Evolutionary conservation across 805 yeast species (phyloP), one percentile per base, ranked within the genome.

Genomic region (Candida awuae): DNA sequence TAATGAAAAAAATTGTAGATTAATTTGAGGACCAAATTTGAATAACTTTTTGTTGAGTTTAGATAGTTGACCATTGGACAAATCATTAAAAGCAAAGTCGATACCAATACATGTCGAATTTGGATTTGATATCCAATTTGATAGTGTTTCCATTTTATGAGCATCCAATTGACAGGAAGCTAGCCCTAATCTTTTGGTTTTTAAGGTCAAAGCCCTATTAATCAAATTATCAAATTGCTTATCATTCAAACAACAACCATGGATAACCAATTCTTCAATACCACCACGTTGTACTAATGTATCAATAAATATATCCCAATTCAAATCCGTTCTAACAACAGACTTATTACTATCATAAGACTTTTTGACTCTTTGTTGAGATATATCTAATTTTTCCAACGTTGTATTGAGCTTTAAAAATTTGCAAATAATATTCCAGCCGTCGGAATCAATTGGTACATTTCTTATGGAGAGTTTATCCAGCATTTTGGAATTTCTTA

Each of bases 401-500:
- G 67, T 59, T 30, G 50, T 56, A 47, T 71, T 72, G 4, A 55
- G 46, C 1, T 68, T 56, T 19, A 74, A 44, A 42, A 74, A 71
- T 49, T 69, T 68, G 47, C 79, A 74, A 18, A 74, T 53, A 44
- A 58, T 62, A 21, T 52, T 52, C 80, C 80, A 74, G 0, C 79
- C 80, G 12, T 50, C 50, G 13, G 55, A 58, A 50, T 73, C 77
- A 23, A 74, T 70, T 7, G 78, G 71, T 10, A 73, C 78, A 47
- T 74, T 74, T 46, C 80, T 57, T 21, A 74, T 57, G 1, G 78
- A 72, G 10, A 74, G 53, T 48, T 74, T 74, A 39, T 74, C 79
- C 40, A 74, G 52, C 7, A 61, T 51, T 36, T 55, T 57, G 30
- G 71, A 72, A 41, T 59, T 49, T 6, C 65, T 57, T n/a, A 74